Percentiles rank a stretch among this genome's conserved stretches.
Conservation (phyloP, 345 rosid species). For the Gossypium longicalyx region DNA sequence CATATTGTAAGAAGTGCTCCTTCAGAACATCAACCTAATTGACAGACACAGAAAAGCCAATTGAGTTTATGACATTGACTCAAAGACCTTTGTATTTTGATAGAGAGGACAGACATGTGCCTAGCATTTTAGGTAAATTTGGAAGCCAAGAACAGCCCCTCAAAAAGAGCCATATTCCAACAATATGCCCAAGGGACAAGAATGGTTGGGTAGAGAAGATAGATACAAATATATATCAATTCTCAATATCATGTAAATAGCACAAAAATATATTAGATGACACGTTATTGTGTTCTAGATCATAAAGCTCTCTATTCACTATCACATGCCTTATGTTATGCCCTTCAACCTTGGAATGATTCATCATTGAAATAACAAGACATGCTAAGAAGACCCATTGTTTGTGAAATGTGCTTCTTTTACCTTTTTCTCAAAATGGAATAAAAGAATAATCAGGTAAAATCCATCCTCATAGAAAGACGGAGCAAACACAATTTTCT, state of each 20-base stretch:
- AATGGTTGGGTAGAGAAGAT: background rate
- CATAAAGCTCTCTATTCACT: conserved; percentile 2
- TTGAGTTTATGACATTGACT: background rate
- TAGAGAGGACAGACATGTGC: background rate
- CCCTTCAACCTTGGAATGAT: background rate
- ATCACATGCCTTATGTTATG: background rate
- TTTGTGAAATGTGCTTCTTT: background rate
- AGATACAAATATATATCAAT: background rate
- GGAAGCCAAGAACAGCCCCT: background rate
- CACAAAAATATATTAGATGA: background rate
- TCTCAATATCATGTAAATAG: background rate
- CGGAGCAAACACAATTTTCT: background rate
- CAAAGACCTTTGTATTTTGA: background rate
- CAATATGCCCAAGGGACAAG: conserved; percentile 1
- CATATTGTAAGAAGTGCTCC: conserved; percentile 68
- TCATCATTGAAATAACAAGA: background rate
- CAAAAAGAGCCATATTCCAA: background rate
- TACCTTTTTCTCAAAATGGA: background rate
- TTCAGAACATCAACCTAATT: conserved; percentile 60
- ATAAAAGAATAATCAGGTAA: background rate
- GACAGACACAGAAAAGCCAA: background rate
- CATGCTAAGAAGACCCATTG: background rate
- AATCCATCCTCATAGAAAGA: background rate
- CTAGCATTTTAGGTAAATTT: background rate
- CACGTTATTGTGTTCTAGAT: background rate